Evolutionary conservation across 495 filamentous ascomycete genomes (phyloP).

Genomic region (Talaromyces stipitatus): DNA sequence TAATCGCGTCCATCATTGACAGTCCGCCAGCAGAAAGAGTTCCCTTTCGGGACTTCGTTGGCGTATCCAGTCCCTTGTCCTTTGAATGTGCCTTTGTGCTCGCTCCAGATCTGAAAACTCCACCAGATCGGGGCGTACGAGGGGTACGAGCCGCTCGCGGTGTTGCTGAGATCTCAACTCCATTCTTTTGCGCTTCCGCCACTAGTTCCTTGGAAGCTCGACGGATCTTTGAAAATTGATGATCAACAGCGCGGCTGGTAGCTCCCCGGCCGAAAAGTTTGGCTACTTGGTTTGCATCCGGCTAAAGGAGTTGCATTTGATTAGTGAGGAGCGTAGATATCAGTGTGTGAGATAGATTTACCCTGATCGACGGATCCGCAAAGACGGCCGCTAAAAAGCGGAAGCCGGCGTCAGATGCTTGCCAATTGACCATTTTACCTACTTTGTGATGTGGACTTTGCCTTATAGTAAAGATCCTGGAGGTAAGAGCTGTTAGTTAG

Average conservation of each 20-base stretch:
- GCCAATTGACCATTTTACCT: constrained; percentile 33
- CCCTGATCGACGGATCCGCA: constrained; percentile 18
- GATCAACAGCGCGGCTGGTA: constrained; percentile 17
- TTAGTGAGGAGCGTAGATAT: no score
- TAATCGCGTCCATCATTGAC: constrained; percentile 12
- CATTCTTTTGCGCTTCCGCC: constrained; percentile 1
- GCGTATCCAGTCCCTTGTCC: not conserved
- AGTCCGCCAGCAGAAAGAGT: not conserved
- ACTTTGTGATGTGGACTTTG: no score
- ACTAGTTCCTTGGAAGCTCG: constrained; percentile 17
- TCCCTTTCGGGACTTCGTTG: not conserved
- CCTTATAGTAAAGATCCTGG: no score
- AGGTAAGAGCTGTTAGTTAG: not conserved
- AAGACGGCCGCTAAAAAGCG: constrained; percentile 25
- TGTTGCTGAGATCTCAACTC: constrained; percentile 6
- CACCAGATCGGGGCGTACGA: constrained; percentile 12
- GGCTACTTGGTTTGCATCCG: constrained; percentile 16
- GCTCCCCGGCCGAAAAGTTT: constrained; percentile 15
- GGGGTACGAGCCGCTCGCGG: constrained; percentile 7
- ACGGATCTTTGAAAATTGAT: constrained; percentile 13
- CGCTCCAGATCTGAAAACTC: not conserved
- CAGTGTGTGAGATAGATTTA: constrained; percentile 3
- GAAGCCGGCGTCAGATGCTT: constrained; percentile 15
- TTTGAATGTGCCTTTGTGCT: not conserved
- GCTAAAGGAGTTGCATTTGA: constrained; percentile 9